Conservation (phyloP, 2,329 filamentous ascomycete species). For the Didymosphaeria variabile region DNA sequence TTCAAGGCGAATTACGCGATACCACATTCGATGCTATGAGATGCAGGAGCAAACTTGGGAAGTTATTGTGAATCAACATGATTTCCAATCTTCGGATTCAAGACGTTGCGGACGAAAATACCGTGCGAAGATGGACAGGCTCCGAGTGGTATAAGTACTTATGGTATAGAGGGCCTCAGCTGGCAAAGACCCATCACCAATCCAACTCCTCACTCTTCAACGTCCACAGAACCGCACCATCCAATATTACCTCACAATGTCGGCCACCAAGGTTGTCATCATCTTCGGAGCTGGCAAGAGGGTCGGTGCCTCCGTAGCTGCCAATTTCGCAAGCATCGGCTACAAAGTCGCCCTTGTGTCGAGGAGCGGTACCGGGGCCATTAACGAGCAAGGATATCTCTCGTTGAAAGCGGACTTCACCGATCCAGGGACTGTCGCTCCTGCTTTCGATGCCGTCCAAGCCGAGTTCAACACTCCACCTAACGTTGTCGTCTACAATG, state of each 20-base stretch:
- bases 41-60: background rate
- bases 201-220: background rate
- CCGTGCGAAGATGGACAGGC: background rate
- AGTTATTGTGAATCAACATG: background rate
- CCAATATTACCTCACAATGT: background rate
- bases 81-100: background rate
- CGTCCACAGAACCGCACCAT: too few relatives aligned
- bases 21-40: too few relatives aligned
- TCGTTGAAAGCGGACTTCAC: conserved; percentile 10
- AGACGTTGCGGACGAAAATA: background rate
- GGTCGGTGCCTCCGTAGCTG: conserved; percentile 14
- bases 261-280: background rate
- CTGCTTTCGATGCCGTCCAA: conserved; percentile 7
- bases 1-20: too few relatives aligned
- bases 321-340: conserved; percentile 8
- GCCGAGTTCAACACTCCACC: conserved; percentile 7
- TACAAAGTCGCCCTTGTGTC: conserved; percentile 16
- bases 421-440: conserved; percentile 4
- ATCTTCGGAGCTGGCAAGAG: conserved; percentile 14
- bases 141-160: background rate
- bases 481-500: conserved; percentile 21
- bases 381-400: conserved; percentile 2
- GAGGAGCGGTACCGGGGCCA: conserved; percentile 1
- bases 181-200: background rate
- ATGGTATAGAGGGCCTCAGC: background rate